Base-by-base conservation (phyloP, 371 early-diverging fungal species). In the Paraphysoderma sedebokerense region DNA sequence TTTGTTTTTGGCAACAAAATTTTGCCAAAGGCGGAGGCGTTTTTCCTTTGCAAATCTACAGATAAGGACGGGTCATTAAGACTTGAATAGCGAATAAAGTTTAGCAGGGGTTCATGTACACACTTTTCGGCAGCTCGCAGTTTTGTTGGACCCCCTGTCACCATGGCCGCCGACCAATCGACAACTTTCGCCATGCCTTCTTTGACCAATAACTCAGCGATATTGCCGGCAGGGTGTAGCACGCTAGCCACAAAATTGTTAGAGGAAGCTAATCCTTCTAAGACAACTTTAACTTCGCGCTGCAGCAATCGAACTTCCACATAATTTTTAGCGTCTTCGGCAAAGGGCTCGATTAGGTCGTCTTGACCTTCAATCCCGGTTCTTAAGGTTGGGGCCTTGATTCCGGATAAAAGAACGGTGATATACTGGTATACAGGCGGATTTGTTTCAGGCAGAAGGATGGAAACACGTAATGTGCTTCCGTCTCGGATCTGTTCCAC, bases 401-500 rank as follows among this genome's bases (percentile, higher is more conserved):
- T 76, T 15, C 92, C 96, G 1, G 92, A 79, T 26, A 96, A 60
- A 47, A 71, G 59, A 35, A 93, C 62, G 4, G 77, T 82, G 32
- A 91, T 49, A 49, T 79, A 70, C 59, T 90, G 90, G 44, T 74
- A 66, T 33, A 54, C 35, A 39, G 41, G n/a, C 29, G 61, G 65
- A 3, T 61, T 52, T 24, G 56, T 51, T 36, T 72, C 65, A 7
- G 84, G 81, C 22, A 82, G 55, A 27, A 74, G 64, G 38, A 91
- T 55, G 30, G 73, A 63, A 5, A 87, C 76, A 17, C 92, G 83
- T 53, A 79, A 72, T 8, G 85, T 87, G 9, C 86, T 74, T n/a
- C 79, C 96, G 60, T 91, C 92, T 42, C 89, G 85, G 12, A 92
- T 83, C 60, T 83, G 88, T 60, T 96, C 93, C 55, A 96, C 70